Base-by-base conservation (phyloP, 805 yeast genomes). In the Lipomyces spencermartinsiae region DNA sequence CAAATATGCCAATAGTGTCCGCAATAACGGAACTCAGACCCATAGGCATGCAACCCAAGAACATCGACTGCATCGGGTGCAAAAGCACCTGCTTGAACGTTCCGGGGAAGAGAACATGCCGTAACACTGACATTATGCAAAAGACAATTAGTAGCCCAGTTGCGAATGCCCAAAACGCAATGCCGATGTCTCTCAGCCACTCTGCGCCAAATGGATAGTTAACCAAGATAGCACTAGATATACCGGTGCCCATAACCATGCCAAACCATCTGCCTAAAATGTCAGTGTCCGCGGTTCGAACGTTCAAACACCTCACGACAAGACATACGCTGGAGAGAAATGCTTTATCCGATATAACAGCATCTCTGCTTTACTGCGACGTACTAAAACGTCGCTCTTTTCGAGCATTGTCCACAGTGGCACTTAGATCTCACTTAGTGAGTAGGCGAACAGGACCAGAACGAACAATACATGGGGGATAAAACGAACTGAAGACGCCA, bases 161-260 rank as follows among this genome's bases (percentile, higher is more conserved):
- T 9, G 91, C 85, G 12, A 88, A 74, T 9, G 84, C 89, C 81
- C 88, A 92, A 82, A 87, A 83, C 4, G 91, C 72, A 35, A 85
- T 80, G 2, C 92, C 89, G 63, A 88, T 80, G 1, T 83, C 76
- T 57, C 79, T 73, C 46, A 89, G 79, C 92, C 93, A 89, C 10
- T 79, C 76, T 0, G 87, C 84, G 1, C 82, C 83, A 74, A 86
- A 90, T 0, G 97, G 92, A 76, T 89, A 92, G 43, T 81, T 76
- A 76, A 86, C 84, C 49, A 93, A 80, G 3, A 91, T 79, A 51
- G 85, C 76, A 3, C 91, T 80, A 0, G 91, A 80, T 53, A 92
- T 90, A 1, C 97, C 97, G 2, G 89, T 84, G 1, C 97, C 97
- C 97, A 93, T 93, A n/a, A 88, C 85, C 60, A 87, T 82, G 33